These are phyloP conservation scores for Aspergillus jensenii DNA, from an alignment of 2,329 filamentous ascomycete genomes.

Conservation along the genomic window DNA sequence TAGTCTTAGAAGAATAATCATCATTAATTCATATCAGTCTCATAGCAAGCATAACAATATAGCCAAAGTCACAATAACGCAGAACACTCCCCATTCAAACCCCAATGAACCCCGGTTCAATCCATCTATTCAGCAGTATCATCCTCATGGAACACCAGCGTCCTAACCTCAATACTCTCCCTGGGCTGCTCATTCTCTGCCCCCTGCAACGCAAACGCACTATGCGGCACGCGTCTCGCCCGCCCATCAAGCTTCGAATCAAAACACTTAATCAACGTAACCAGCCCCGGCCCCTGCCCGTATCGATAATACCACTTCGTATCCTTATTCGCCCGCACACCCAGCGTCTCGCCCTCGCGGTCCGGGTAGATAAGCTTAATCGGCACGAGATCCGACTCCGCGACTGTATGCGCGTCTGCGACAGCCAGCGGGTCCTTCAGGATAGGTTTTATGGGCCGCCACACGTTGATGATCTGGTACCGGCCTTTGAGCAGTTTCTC, in stretches of 20 bases:
- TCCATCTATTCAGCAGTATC: constrained; percentile 13
- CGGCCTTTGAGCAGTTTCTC: constrained; percentile 44
- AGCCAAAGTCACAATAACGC: no score
- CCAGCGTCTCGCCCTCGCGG: constrained; percentile 52
- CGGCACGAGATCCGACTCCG: constrained; percentile 52
- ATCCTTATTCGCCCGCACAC: constrained; percentile 40
- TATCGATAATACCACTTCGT: constrained; percentile 57
- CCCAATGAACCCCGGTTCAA: no score
- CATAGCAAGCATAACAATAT: no score
- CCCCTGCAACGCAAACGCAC: constrained; percentile 54
- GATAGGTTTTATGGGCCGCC: constrained; percentile 53
- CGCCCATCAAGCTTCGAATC: constrained; percentile 58
- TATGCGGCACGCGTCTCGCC: constrained; percentile 56
- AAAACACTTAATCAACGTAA: constrained; percentile 62
- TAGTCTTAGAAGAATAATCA: no score
- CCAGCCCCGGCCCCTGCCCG: constrained; percentile 53
- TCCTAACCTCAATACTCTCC: constrained; percentile 59
- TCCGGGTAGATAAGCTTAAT: constrained; percentile 53
- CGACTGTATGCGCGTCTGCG: constrained; percentile 52
- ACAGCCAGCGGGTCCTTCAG: constrained; percentile 56
- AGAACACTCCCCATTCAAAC: no score
- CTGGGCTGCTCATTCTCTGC: constrained; percentile 39
- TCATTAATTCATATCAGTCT: no score
- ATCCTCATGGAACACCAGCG: constrained; percentile 53
- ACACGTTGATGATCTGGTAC: constrained; percentile 53